These are phyloP conservation scores for Neofusicoccum kwambonambiense DNA, from an alignment of 2,329 filamentous ascomycete genomes.

Conservation along the genomic window DNA sequence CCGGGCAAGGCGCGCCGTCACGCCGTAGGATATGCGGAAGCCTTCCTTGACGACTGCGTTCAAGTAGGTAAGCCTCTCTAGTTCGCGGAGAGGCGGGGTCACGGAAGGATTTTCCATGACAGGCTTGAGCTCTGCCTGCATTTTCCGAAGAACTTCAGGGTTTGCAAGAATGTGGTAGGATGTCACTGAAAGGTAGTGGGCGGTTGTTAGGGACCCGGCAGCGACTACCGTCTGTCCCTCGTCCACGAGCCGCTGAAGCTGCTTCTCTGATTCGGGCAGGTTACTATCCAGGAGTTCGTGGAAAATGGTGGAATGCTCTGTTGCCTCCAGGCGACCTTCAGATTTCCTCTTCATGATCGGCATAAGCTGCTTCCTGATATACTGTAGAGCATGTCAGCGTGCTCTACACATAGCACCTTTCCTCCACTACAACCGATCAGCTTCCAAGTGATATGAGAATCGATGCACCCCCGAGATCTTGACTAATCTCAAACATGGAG, in stretches of 20 bases:
- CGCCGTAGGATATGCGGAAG: slow-evolving; percentile 24
- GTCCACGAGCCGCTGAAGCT: slow-evolving; percentile 19
- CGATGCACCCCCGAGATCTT: too few species aligned
- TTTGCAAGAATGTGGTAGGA: slow-evolving; percentile 39
- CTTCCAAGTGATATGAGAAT: background rate
- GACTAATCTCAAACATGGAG: too few species aligned
- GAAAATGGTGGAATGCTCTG: slow-evolving; percentile 28
- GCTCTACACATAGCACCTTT: too few species aligned
- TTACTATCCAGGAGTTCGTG: slow-evolving; percentile 30
- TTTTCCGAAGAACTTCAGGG: slow-evolving; percentile 27
- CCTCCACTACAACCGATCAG: background rate
- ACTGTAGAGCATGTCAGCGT: background rate
- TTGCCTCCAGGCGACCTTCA: background rate
- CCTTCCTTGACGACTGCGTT: slow-evolving; percentile 25
- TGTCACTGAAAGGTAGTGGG: slow-evolving; percentile 33
- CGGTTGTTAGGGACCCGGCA: slow-evolving; percentile 41
- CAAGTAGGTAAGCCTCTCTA: slow-evolving; percentile 22
- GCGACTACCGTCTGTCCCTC: slow-evolving; percentile 28
- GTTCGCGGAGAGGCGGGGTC: background rate
- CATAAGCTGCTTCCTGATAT: background rate
- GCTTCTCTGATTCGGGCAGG: slow-evolving; percentile 24
- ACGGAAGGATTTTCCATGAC: background rate
- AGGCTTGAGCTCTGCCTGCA: slow-evolving; percentile 37
- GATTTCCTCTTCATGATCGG: slow-evolving; percentile 2
- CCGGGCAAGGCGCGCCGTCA: slow-evolving; percentile 23